Percentiles rank a stretch among this genome's conserved stretches.
These are phyloP conservation scores for Actinomortierella wolfii DNA, from an alignment of 371 early-diverging fungal species.

Conservation along the genomic window DNA sequence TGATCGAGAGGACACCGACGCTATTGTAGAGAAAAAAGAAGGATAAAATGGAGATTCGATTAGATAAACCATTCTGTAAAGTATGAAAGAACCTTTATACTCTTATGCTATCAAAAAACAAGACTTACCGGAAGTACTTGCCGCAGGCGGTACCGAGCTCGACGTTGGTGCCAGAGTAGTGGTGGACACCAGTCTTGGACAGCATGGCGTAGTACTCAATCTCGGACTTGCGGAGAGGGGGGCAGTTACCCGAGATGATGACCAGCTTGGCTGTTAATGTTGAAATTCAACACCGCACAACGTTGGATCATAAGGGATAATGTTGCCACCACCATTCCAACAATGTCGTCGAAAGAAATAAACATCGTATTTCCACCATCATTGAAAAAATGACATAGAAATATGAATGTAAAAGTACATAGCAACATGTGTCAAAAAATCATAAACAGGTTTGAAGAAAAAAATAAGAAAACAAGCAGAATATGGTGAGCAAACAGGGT, in stretches of 20 bases:
- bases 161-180: constrained; percentile 98
- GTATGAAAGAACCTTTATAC: no score
- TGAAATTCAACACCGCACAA: constrained; percentile 18
- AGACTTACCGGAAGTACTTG: constrained; percentile 92
- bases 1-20: constrained; percentile 94
- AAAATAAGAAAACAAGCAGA: constrained; percentile 7
- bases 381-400: constrained; percentile 3
- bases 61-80: no score
- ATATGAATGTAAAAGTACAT: constrained; percentile 9
- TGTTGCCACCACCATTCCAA: constrained; percentile 5
- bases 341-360: constrained; percentile 14
- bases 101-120: no score
- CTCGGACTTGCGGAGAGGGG: constrained; percentile 98
- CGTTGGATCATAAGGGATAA: constrained; percentile 9
- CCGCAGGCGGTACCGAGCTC: constrained; percentile 99
- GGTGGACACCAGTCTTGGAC: constrained; percentile 99
- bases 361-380: constrained; percentile 9
- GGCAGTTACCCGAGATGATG: constrained; percentile 98
- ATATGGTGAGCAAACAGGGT: constrained; percentile 30
- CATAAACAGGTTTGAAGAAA: constrained; percentile 4
- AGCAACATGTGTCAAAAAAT: constrained; percentile 15
- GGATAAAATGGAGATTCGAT: background rate
- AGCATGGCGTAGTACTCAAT: constrained; percentile 99
- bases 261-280: constrained; percentile 88
- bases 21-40: constrained; percentile 9